phyloP scores from a whole-genome alignment of 148 eudicot genomes.

The Arbutus unedo region DNA sequence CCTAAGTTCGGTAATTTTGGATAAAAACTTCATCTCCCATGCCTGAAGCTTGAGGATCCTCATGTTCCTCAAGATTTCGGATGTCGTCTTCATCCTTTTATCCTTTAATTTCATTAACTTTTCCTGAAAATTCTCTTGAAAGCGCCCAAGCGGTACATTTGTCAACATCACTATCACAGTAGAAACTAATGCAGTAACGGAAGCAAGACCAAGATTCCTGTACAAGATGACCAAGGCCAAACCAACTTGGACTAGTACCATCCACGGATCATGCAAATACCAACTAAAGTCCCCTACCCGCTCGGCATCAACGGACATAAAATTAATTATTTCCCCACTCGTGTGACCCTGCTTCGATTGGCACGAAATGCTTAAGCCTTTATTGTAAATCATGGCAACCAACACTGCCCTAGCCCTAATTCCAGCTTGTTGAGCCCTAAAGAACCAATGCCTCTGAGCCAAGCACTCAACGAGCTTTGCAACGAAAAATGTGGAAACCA shows the following conservation, averaged over 20 bases:
- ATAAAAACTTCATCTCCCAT: slow-evolving; percentile 57
- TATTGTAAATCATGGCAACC: slow-evolving; percentile 45
- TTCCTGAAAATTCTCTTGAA: slow-evolving; percentile 39
- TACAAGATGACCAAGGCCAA: slow-evolving; percentile 46
- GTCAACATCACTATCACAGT: slow-evolving; percentile 40
- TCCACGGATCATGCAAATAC: slow-evolving; percentile 58
- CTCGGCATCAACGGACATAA: slow-evolving; percentile 60
- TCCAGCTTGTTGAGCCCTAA: slow-evolving; percentile 37
- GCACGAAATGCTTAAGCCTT: slow-evolving; percentile 47
- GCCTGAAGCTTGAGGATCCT: slow-evolving; percentile 57
- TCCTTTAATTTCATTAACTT: slow-evolving; percentile 48
- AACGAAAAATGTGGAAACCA: slow-evolving; percentile 39
- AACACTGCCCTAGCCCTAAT: slow-evolving; percentile 43
- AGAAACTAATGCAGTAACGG: slow-evolving; percentile 41
- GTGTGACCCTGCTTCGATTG: slow-evolving; percentile 53
- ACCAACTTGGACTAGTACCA: slow-evolving; percentile 44
- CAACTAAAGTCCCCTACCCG: slow-evolving; percentile 40
- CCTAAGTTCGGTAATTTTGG: slow-evolving; percentile 41
- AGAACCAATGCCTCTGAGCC: slow-evolving; percentile 46
- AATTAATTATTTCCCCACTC: slow-evolving; percentile 62
- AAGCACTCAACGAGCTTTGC: slow-evolving; percentile 54
- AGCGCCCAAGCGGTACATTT: slow-evolving; percentile 38
- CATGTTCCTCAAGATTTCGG: slow-evolving; percentile 53
- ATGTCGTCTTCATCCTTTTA: slow-evolving; percentile 48
- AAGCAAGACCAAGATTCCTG: slow-evolving; percentile 49